phyloP scores from a whole-genome alignment of 352 stramenopile species.

The Phytopythium aichiense region DNA sequence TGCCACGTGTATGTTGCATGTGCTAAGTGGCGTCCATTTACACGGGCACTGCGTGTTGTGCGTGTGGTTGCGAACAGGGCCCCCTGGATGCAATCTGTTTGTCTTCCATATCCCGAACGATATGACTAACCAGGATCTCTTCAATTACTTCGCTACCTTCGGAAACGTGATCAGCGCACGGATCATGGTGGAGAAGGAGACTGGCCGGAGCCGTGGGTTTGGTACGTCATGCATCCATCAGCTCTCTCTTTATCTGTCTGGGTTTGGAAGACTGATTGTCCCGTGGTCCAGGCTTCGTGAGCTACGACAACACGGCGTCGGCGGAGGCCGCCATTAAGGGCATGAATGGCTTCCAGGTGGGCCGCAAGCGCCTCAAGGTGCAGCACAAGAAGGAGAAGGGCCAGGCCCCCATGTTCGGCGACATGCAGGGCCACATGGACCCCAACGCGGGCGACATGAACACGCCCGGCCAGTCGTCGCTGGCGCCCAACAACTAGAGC shows the following conservation, averaged over 20 bases:
- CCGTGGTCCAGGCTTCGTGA: constrained; percentile 90
- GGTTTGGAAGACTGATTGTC: not conserved
- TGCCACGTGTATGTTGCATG: constrained; percentile 13
- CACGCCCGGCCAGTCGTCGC: constrained; percentile 25
- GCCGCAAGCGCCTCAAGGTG: constrained; percentile 96
- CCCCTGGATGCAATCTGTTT: constrained; percentile 96
- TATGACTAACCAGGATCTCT: constrained; percentile 97
- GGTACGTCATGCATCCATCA: constrained; percentile 40
- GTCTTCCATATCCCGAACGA: constrained; percentile 98
- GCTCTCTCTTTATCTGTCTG: not conserved
- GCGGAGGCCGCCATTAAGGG: constrained; percentile 92
- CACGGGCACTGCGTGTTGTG: constrained; percentile 12
- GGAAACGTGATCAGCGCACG: constrained; percentile 94
- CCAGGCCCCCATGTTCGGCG: constrained; percentile 58
- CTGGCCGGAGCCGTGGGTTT: constrained; percentile 91
- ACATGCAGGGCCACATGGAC: constrained; percentile 57
- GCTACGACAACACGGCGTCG: constrained; percentile 91
- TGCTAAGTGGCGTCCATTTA: constrained; percentile 9
- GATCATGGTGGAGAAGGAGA: constrained; percentile 97
- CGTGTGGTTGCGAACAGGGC: constrained; percentile 61
- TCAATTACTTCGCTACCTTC: constrained; percentile 94
- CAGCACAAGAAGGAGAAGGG: constrained; percentile 93
- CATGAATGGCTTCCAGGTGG: constrained; percentile 96
- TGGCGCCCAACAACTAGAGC: constrained; percentile 36
- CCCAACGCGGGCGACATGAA: constrained; percentile 40